Evolutionary conservation across 345 rosid species (phyloP), one percentile per base, ranked within the genome.

Genomic region (Rhizophora apiculata): DNA sequence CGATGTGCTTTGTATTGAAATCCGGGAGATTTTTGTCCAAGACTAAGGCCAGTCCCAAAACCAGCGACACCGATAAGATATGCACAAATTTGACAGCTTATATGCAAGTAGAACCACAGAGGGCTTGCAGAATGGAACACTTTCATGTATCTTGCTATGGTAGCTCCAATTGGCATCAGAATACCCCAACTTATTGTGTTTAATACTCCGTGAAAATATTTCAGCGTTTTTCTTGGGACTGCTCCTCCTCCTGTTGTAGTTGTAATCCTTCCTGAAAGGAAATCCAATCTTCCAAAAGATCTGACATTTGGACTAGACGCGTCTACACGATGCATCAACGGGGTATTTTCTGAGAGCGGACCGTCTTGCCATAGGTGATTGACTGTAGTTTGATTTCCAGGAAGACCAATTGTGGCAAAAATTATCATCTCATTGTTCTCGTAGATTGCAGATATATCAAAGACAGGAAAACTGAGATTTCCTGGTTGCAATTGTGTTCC

Each of bases 141-240:
- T 52, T 72, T 60, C 59, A 79, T 11, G 72, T 75, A 75, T 65
- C 82, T 68, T 19, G 82, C 82, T 20, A 72, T 61, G n/a, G 75
- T 54, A 20, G 74, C 77, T 43, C 82, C 79, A 11, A 65, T 16
- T 8, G 79, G 82, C 79, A 79, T 68, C 62, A 75, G 57, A 0
- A 77, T 72, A 9, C 79, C 79, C 82, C 82, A 79, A 57, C 82
- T 75, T 60, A 79, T 67, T 0, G 79, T 78, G n/a, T 75, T 79
- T 67, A 79, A 31, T 13, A 75, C 68, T 59, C 82, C 79, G 34
- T 79, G 82, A 29, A 71, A 56, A 16, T 60, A 27, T 60, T 60
- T 60, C 11, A 29, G 2, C 2, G 34, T 29, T 19, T 11, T 7
- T 3, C 8, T 15, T 27, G 63, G 8, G 20, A 9, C 48, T 9